Percentiles rank a stretch among this genome's conserved stretches.
phyloP scores from a whole-genome alignment of 495 filamentous ascomycete species.

The Penicillium canescens region DNA sequence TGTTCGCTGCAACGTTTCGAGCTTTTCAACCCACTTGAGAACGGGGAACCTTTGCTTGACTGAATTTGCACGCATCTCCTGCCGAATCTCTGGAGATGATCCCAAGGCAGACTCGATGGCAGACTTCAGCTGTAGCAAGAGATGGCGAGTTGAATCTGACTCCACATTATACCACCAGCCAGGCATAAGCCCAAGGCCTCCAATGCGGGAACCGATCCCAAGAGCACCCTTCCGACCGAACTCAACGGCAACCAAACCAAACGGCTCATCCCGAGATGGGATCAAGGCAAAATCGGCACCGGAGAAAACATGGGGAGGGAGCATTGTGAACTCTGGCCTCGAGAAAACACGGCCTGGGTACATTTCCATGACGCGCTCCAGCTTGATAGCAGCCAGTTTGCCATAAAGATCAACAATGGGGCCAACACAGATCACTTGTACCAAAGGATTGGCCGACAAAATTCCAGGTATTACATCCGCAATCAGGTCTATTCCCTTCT shows the following conservation, averaged over 20 bases:
- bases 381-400: slow-evolving; percentile 66
- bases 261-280: slow-evolving; percentile 70
- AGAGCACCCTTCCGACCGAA: slow-evolving; percentile 71
- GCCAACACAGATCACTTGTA: slow-evolving; percentile 64
- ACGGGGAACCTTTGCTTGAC: slow-evolving; percentile 69
- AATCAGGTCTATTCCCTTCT: slow-evolving; percentile 71
- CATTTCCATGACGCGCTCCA: slow-evolving; percentile 60
- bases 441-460: slow-evolving; percentile 58
- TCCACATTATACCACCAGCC: slow-evolving; percentile 69
- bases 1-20: slow-evolving; percentile 51
- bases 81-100: slow-evolving; percentile 50
- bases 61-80: slow-evolving; percentile 64
- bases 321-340: slow-evolving; percentile 67
- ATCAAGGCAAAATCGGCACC: slow-evolving; percentile 73
- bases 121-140: slow-evolving; percentile 62
- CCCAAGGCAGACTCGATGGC: slow-evolving; percentile 61
- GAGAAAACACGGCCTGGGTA: slow-evolving; percentile 69
- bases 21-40: slow-evolving; percentile 54
- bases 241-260: slow-evolving; percentile 71
- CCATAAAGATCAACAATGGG: slow-evolving; percentile 72
- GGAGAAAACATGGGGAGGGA: slow-evolving; percentile 69
- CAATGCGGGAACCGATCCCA: slow-evolving; percentile 60
- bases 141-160: slow-evolving; percentile 38
- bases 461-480: slow-evolving; percentile 69
- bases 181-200: slow-evolving; percentile 68